Conservation (phyloP, 805 yeast species). For the Candida cerambycidarum region DNA sequence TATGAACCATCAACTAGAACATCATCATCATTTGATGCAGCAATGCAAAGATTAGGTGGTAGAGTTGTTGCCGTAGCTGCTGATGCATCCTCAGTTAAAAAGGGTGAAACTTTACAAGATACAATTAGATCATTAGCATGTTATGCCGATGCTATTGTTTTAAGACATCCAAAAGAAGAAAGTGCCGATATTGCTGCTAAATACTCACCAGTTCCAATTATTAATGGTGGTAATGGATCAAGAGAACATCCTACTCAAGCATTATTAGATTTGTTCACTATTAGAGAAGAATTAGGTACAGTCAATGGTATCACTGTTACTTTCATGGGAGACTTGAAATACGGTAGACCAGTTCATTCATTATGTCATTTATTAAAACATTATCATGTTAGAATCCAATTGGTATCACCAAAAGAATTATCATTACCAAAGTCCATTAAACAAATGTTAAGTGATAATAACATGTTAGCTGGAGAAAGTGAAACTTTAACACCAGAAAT, state of each 20-base stretch:
- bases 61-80: conserved; percentile 87
- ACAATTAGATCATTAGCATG: conserved; percentile 93
- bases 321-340: conserved; percentile 97
- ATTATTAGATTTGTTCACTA: conserved; percentile 93
- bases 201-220: conserved; percentile 93
- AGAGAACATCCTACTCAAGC: conserved; percentile 99
- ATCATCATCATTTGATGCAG: conserved; percentile 95
- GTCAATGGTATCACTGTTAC: conserved; percentile 97
- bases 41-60: conserved; percentile 99
- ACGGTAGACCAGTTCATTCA: conserved; percentile 98
- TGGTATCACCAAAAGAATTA: conserved; percentile 88
- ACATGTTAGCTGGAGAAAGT: conserved; percentile 72
- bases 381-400: conserved; percentile 89
- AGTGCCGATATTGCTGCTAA: conserved; percentile 94
- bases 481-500: conserved; percentile 79
- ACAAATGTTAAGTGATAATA: conserved; percentile 61
- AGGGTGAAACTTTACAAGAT: conserved; percentile 98
- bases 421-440: conserved; percentile 75
- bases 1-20: conserved; percentile 99
- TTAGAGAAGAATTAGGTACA: conserved; percentile 98
- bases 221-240: conserved; percentile 97
- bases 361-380: conserved; percentile 85
- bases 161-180: conserved; percentile 93
- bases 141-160: conserved; percentile 93
- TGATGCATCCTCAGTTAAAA: conserved; percentile 88